Percentiles rank a stretch among this genome's conserved stretches.
phyloP scores from a whole-genome alignment of 2,329 filamentous ascomycete genomes.

The Aureobasidium sp. region DNA sequence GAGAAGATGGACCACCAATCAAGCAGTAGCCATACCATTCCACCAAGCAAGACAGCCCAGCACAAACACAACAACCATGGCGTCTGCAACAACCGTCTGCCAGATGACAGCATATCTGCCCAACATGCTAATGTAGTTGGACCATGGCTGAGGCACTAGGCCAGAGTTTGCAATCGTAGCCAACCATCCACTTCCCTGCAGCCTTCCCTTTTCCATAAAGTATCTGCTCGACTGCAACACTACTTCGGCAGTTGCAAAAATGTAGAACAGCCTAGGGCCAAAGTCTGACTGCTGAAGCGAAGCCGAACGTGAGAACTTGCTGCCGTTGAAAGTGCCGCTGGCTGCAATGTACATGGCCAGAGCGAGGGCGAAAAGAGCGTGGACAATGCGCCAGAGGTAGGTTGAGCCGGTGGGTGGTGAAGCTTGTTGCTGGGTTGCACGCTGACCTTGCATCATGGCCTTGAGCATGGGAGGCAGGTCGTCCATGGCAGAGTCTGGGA shows the following conservation, averaged over 20 bases:
- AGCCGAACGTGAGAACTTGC: slow-evolving; percentile 47
- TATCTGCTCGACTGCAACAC: slow-evolving; percentile 63
- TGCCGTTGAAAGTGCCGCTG: slow-evolving; percentile 60
- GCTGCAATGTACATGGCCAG: slow-evolving; percentile 64
- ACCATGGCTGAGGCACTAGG: slow-evolving; percentile 58
- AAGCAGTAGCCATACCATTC: slow-evolving; percentile 26
- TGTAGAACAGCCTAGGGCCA: slow-evolving; percentile 59
- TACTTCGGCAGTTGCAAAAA: slow-evolving; percentile 72
- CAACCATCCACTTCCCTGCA: slow-evolving; percentile 53
- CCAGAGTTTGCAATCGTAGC: slow-evolving; percentile 49
- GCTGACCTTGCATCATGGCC: slow-evolving; percentile 37
- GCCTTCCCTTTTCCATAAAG: slow-evolving; percentile 55
- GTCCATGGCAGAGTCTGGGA: slow-evolving; percentile 31
- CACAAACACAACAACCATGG: slow-evolving; percentile 70
- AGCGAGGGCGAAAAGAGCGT: slow-evolving; percentile 61
- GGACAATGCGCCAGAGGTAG: slow-evolving; percentile 63
- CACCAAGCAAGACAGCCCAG: slow-evolving; percentile 51
- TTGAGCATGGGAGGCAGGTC: slow-evolving; percentile 38
- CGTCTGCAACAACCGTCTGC: slow-evolving; percentile 61
- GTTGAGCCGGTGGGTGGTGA: slow-evolving; percentile 31
- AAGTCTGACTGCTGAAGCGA: slow-evolving; percentile 29
- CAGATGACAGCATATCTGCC: slow-evolving; percentile 64
- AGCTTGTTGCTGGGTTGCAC: slow-evolving; percentile 29
- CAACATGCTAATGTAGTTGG: slow-evolving; percentile 52
- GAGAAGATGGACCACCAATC: no score